A percentile compares a stretch with the other conserved stretches of the same genome.
phyloP scores from a whole-genome alignment of 2,329 filamentous ascomycete genomes.

The Aaosphaeria pasadenensis region DNA sequence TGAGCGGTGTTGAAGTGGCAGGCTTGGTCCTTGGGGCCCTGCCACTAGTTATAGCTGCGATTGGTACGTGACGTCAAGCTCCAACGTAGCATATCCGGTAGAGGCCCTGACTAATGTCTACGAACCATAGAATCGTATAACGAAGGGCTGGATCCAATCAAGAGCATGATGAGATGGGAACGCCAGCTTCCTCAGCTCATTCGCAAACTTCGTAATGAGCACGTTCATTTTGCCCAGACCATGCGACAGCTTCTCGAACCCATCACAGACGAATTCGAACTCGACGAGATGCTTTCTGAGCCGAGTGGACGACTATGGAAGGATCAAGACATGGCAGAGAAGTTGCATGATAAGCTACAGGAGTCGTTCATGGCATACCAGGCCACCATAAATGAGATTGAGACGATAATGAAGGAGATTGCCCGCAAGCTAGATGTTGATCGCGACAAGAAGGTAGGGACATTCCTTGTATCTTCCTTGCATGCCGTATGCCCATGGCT shows the following conservation, averaged over 20 bases:
- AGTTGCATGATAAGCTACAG: slow-evolving; percentile 30
- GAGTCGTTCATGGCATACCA: slow-evolving; percentile 35
- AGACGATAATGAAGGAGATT: slow-evolving; percentile 32
- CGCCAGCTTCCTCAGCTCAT: slow-evolving; percentile 33
- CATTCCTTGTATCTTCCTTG: slow-evolving; percentile 3
- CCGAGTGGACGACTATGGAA: slow-evolving; percentile 32
- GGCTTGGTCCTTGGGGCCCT: slow-evolving; percentile 36
- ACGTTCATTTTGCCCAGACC: slow-evolving; percentile 36
- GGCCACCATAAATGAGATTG: slow-evolving; percentile 33
- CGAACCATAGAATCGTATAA: slow-evolving; percentile 32
- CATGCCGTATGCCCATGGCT: slow-evolving; percentile 5
- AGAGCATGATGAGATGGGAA: slow-evolving; percentile 35
- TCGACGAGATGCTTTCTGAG: slow-evolving; percentile 33
- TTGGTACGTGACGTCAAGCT: neutral
- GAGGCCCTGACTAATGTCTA: slow-evolving; percentile 11
- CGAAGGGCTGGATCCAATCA: slow-evolving; percentile 39
- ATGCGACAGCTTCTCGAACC: slow-evolving; percentile 34
- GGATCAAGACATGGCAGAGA: slow-evolving; percentile 21
- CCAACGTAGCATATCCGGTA: slow-evolving; percentile 1
- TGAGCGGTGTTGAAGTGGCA: slow-evolving; percentile 32
- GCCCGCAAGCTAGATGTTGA: slow-evolving; percentile 36
- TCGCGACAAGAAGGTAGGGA: slow-evolving; percentile 26
- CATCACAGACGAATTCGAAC: slow-evolving; percentile 34
- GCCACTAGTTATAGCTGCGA: slow-evolving; percentile 32
- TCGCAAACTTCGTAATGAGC: slow-evolving; percentile 35